phyloP scores from a whole-genome alignment of 169 alveolate species.

The Cyclospora cayetanensis region DNA sequence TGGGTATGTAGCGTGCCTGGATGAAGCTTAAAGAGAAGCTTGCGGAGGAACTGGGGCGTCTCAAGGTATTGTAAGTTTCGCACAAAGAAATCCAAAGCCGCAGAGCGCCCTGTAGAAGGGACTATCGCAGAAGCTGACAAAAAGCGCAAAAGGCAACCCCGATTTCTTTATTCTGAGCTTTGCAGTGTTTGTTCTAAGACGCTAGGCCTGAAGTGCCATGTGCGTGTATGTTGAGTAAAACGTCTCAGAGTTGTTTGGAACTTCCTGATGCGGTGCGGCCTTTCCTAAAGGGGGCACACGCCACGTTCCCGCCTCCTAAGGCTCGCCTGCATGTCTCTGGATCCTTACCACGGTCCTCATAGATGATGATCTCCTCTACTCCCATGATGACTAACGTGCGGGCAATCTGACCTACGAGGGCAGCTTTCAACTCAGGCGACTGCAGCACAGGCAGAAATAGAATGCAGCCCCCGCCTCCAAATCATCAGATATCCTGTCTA shows the following conservation, averaged over 20 bases:
- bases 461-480: too few relatives aligned
- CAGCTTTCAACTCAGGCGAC: constrained; percentile 89
- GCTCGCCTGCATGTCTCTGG: too few relatives aligned
- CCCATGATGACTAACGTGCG: constrained; percentile 91
- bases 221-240: too few relatives aligned
- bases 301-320: too few relatives aligned
- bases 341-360: constrained; percentile 85
- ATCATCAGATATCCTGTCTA: too few relatives aligned
- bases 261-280: too few relatives aligned
- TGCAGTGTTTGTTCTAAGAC: not conserved
- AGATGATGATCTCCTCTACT: constrained; percentile 94
- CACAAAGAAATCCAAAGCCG: constrained; percentile 89
- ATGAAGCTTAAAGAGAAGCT: constrained; percentile 84
- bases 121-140: not conserved
- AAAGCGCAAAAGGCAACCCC: not conserved
- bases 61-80: constrained; percentile 96
- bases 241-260: too few relatives aligned
- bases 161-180: not conserved
- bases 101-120: constrained; percentile 46
- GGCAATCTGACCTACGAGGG: constrained; percentile 93
- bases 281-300: too few relatives aligned
- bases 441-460: constrained; percentile 64
- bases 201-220: too few relatives aligned
- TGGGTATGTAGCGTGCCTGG: constrained; percentile 70
- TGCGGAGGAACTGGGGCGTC: constrained; percentile 98